A percentile compares a stretch with the other conserved stretches of the same genome.
These are phyloP conservation scores for Artemisia tridentata DNA, from an alignment of 129 eudicot genomes.

Conservation along the genomic window DNA sequence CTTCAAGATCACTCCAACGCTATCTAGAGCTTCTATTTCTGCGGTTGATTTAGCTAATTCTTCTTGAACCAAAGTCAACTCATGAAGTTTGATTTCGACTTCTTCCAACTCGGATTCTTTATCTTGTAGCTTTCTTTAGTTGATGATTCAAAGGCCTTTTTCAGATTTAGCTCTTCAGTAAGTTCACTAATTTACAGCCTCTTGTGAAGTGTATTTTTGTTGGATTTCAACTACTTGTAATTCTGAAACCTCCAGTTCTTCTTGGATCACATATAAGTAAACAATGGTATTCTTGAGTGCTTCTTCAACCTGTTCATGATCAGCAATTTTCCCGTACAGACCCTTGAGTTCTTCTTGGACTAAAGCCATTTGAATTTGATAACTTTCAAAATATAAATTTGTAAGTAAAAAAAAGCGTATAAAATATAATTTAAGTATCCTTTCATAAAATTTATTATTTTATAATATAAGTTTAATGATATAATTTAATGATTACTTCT, in stretches of 20 bases:
- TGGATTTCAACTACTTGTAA: conserved; percentile 48
- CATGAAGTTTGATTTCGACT: conserved; percentile 49
- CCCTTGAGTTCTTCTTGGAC: conserved; percentile 69
- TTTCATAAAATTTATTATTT: too few species aligned
- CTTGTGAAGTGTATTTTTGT: conserved; percentile 49
- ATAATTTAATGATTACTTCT: too few species aligned
- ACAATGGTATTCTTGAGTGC: conserved; percentile 48
- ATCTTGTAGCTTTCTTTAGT: conserved; percentile 48
- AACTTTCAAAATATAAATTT: too few species aligned
- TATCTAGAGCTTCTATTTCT: conserved; percentile 59
- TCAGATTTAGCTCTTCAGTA: conserved; percentile 52
- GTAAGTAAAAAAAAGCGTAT: too few species aligned
- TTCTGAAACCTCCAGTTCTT: conserved; percentile 56
- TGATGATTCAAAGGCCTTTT: conserved; percentile 48
- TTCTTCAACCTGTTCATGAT: conserved; percentile 68
- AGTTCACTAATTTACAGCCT: conserved; percentile 44
- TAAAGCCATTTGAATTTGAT: conserved; percentile 58
- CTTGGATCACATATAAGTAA: conserved; percentile 51
- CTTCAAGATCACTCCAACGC: conserved; percentile 34
- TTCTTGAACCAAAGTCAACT: conserved; percentile 37
- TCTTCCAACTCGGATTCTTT: conserved; percentile 58
- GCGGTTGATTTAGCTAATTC: conserved; percentile 41
- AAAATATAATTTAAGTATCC: too few species aligned
- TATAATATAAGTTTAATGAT: too few species aligned
- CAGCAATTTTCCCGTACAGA: conserved; percentile 54